phyloP scores from a whole-genome alignment of 192 early-diverging fungal species.

The Podila minutissima region DNA sequence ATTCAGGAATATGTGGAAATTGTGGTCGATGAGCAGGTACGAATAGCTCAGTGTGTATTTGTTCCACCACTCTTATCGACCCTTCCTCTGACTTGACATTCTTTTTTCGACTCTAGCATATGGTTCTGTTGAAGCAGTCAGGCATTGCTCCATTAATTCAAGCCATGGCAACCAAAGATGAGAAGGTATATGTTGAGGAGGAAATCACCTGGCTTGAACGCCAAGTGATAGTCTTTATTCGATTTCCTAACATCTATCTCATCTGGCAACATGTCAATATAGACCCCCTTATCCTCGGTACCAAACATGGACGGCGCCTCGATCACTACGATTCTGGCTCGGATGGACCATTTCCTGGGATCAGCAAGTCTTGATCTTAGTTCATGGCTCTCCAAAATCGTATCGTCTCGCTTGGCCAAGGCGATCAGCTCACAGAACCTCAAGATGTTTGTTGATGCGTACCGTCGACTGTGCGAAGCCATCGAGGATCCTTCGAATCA shows the following conservation, averaged over 20 bases:
- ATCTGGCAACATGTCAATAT: background rate
- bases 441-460: constrained; percentile 70
- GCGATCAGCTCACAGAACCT: constrained; percentile 62
- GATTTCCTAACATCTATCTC: background rate
- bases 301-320: constrained; percentile 62
- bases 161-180: constrained; percentile 63
- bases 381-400: constrained; percentile 59
- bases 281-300: constrained; percentile 66
- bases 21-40: constrained; percentile 74
- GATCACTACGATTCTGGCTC: constrained; percentile 62
- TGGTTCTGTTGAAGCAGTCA: constrained; percentile 69
- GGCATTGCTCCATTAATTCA: constrained; percentile 65
- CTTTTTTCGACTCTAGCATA: constrained; percentile 53
- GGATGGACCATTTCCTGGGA: constrained; percentile 76
- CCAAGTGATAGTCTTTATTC: too few relatives aligned
- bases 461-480: constrained; percentile 60
- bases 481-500: constrained; percentile 67
- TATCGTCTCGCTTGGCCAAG: constrained; percentile 59
- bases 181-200: constrained; percentile 48
- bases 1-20: constrained; percentile 71
- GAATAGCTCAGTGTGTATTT: background rate
- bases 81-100: background rate
- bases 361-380: constrained; percentile 64
- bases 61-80: background rate
- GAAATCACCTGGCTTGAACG: background rate